Evolutionary conservation across 225 moss, liverwort and hornwort genomes (phyloP), one percentile per base, ranked within the genome.

Genomic region (Polytrichum formosum): DNA sequence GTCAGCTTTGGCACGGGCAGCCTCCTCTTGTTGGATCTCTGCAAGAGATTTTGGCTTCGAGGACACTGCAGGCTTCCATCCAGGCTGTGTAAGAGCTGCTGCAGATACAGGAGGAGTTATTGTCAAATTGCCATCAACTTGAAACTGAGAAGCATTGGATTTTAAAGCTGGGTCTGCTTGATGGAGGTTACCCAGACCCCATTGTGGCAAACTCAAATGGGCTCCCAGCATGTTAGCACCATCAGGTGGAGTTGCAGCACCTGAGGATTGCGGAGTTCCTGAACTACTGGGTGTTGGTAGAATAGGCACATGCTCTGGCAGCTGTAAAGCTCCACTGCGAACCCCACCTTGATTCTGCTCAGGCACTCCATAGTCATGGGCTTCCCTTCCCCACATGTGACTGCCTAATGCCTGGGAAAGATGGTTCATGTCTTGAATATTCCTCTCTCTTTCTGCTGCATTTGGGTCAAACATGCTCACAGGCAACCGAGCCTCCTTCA

Each of bases 21-120:
- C 80, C 79, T 89, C 89, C 76, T 89, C 89, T 67, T 83, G 79
- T 70, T 89, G 89, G 63, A 89, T 89, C 76, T 89, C 89, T 74
- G 77, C 86, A 37, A 89, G 68, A n/a, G 83, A 86, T 76, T 83
- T 85, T 58, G 83, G 78, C 61, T 81, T 89, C 16, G 73, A 67
- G 46, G 79, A 72, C 55, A 78, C 63, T 27, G 86, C 81, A 71
- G 85, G 89, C 68, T 83, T 89, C 86, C 89, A 86, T 55, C 70
- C 86, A 56, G 89, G 75, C 70, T 79, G 83, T 26, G 68, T 77
- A 21, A 62, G 35, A 59, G 61, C 61, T 22, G 61, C 46, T 26
- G 61, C 6, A 1, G 54, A 67, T 54, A 23, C 54, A 5, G 26
- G 25, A 37, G 19, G 35, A 53, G 67, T 54, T 23, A 5, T 26